A percentile compares a stretch with the other conserved stretches of the same genome.
phyloP scores from a whole-genome alignment of 1,284 basidiomycete genomes.

The Moesziomyces antarcticus region DNA sequence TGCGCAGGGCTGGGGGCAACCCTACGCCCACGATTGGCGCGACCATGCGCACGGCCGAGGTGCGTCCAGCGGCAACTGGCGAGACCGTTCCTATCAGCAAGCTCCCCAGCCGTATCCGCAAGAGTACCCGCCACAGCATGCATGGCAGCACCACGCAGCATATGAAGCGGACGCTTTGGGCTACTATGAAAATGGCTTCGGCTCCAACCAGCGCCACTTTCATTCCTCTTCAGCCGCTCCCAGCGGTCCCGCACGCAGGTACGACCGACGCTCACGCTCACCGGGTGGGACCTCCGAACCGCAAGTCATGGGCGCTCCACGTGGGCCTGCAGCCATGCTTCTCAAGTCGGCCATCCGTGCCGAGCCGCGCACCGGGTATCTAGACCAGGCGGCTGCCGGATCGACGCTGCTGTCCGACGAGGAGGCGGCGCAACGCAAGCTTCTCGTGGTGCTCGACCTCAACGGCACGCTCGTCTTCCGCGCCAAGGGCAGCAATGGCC shows the following conservation, averaged over 20 bases:
- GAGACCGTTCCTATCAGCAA: background rate
- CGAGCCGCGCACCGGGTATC: slow-evolving; percentile 19
- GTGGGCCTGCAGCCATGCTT: slow-evolving; percentile 3
- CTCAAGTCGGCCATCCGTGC: slow-evolving; percentile 16
- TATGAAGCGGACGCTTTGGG: slow-evolving; percentile 1
- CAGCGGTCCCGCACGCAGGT: background rate
- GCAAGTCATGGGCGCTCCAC: background rate
- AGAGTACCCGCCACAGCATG: slow-evolving; percentile 1
- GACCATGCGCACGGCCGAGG: background rate
- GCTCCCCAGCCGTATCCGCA: slow-evolving; percentile 2
- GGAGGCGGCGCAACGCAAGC: slow-evolving; percentile 16
- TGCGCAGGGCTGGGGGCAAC: background rate
- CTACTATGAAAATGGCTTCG: slow-evolving; percentile 1
- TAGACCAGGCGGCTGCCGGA: slow-evolving; percentile 14
- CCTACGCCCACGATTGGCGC: background rate
- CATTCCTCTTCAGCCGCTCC: background rate
- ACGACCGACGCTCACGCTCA: background rate
- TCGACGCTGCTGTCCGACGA: slow-evolving; percentile 14
- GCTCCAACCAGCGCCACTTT: background rate
- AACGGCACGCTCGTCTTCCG: slow-evolving; percentile 84
- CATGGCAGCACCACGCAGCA: slow-evolving; percentile 3
- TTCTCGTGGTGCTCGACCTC: slow-evolving; percentile 80
- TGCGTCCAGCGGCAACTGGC: background rate
- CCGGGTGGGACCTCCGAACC: background rate
- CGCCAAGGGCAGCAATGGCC: slow-evolving; percentile 64